These are phyloP conservation scores for Auxenochlorella pyrenoidosa DNA, from an alignment of 139 green algal species.

Conservation along the genomic window DNA sequence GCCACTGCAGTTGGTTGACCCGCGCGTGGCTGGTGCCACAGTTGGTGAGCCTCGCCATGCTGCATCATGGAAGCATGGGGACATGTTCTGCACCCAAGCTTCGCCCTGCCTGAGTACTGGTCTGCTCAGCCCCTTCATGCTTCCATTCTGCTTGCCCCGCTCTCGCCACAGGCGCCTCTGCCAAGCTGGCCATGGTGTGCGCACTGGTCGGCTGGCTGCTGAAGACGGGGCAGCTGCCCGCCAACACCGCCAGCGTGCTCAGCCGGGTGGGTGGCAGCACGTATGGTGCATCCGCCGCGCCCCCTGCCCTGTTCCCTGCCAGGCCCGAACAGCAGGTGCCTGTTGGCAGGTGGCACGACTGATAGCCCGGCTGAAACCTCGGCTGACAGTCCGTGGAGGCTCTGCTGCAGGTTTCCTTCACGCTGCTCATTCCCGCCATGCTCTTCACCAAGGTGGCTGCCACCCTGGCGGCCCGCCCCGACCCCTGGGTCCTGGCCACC, in stretches of 20 bases:
- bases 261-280: constrained; percentile 63
- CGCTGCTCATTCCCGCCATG: constrained; percentile 66
- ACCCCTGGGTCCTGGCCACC: constrained; percentile 21
- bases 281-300: too few species aligned
- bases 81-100: too few species aligned
- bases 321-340: too few species aligned
- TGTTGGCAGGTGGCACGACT: too few species aligned
- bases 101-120: too few species aligned
- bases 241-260: constrained; percentile 58
- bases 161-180: not conserved
- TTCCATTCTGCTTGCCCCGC: too few species aligned
- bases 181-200: constrained; percentile 62
- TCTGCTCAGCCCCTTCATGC: too few species aligned
- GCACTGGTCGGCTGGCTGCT: constrained; percentile 47
- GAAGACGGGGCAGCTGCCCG: constrained; percentile 40
- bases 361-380: too few species aligned
- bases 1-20: not conserved
- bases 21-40: not conserved
- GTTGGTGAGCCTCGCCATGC: not conserved
- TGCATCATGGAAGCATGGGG: too few species aligned
- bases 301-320: too few species aligned
- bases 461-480: constrained; percentile 36
- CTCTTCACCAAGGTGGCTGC: constrained; percentile 62
- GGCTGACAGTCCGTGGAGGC: not conserved
- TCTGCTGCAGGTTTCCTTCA: constrained; percentile 57